Evolutionary conservation across 2,329 filamentous ascomycete genomes (phyloP).

Genomic region (Penicillium sp.): DNA sequence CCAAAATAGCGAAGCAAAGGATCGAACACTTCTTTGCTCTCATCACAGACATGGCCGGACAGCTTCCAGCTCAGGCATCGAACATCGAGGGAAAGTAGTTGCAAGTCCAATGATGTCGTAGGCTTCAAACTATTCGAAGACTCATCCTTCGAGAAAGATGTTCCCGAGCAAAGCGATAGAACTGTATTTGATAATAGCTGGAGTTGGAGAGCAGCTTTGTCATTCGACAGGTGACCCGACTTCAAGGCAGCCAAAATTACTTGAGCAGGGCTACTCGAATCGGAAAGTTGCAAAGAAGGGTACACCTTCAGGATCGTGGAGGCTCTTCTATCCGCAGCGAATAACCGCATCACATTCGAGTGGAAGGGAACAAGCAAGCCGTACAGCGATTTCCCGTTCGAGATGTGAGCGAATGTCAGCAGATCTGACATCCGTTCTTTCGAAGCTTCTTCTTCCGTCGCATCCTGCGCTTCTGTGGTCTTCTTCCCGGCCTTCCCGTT

Average conservation of each 20-base stretch:
- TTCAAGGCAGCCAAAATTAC: slow-evolving; percentile 34
- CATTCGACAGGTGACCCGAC: slow-evolving; percentile 27
- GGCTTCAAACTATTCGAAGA: slow-evolving; percentile 21
- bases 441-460: slow-evolving; percentile 20
- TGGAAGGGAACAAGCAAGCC: slow-evolving; percentile 35
- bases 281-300: slow-evolving; percentile 27
- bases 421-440: slow-evolving; percentile 35
- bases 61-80: slow-evolving; percentile 37
- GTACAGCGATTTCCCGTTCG: slow-evolving; percentile 21
- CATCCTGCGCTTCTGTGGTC: slow-evolving; percentile 9
- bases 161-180: slow-evolving; percentile 26
- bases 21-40: slow-evolving; percentile 37
- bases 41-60: slow-evolving; percentile 35
- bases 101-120: slow-evolving; percentile 28
- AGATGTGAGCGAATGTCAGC: slow-evolving; percentile 28
- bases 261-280: slow-evolving; percentile 33
- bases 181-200: slow-evolving; percentile 38
- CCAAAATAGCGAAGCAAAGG: slow-evolving; percentile 37
- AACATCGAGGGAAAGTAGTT: slow-evolving; percentile 37
- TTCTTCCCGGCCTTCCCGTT: slow-evolving; percentile 15
- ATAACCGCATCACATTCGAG: slow-evolving; percentile 33
- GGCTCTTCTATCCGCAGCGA: slow-evolving; percentile 28
- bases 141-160: slow-evolving; percentile 11
- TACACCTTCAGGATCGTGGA: slow-evolving; percentile 27
- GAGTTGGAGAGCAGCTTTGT: slow-evolving; percentile 39